Evolutionary conservation across 352 stramenopile genomes (phyloP).

Genomic region (Phytophthora cajani): DNA sequence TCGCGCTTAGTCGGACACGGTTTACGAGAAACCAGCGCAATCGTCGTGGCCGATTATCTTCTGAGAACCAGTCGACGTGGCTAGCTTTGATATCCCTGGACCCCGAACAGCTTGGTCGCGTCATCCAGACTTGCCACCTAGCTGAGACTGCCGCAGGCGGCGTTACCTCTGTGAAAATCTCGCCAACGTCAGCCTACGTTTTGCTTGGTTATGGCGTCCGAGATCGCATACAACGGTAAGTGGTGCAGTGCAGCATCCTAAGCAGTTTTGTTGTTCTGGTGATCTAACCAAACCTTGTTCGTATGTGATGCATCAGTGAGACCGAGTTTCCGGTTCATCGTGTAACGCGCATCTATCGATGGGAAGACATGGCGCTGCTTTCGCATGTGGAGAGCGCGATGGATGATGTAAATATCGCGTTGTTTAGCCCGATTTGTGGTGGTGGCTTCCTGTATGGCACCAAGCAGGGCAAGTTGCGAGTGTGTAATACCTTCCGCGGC

Average conservation of each 20-base stretch:
- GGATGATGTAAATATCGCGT: slow-evolving; percentile 98
- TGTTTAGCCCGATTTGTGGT: slow-evolving; percentile 97
- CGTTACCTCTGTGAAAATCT: slow-evolving; percentile 92
- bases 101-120: slow-evolving; percentile 72
- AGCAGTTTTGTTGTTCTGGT: not conserved
- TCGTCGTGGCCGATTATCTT: slow-evolving; percentile 71
- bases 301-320: slow-evolving; percentile 47
- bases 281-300: slow-evolving; percentile 10
- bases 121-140: slow-evolving; percentile 87
- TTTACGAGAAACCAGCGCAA: slow-evolving; percentile 81
- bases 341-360: slow-evolving; percentile 89
- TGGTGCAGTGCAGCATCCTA: not conserved
- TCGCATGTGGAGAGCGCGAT: slow-evolving; percentile 88
- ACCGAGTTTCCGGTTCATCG: slow-evolving; percentile 84
- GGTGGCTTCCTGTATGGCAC: slow-evolving; percentile 98
- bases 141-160: slow-evolving; percentile 81
- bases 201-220: slow-evolving; percentile 87
- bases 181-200: slow-evolving; percentile 85
- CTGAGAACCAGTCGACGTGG: slow-evolving; percentile 88
- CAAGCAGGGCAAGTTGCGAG: slow-evolving; percentile 95
- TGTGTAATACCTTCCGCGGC: slow-evolving; percentile 84
- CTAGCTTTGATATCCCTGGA: slow-evolving; percentile 85
- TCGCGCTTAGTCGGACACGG: slow-evolving; percentile 79
- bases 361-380: slow-evolving; percentile 90
- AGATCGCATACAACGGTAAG: slow-evolving; percentile 83